A percentile compares a stretch with the other conserved stretches of the same genome.
phyloP scores from a whole-genome alignment of 805 yeast genomes.

The Candida xyloterini region DNA sequence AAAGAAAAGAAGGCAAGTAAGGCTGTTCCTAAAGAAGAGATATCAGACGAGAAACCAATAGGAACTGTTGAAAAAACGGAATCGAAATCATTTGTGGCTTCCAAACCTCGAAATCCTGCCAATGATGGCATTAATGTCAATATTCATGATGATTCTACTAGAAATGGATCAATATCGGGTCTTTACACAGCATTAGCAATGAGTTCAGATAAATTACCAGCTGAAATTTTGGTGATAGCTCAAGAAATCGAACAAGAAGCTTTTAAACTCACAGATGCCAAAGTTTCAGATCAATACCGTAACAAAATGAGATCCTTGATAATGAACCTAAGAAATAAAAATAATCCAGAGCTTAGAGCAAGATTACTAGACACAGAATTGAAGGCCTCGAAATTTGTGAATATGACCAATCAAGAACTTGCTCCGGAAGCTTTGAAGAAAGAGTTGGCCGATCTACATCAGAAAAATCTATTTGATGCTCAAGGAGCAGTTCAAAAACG shows the following conservation, averaged over 20 bases:
- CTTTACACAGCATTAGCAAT: constrained; percentile 86
- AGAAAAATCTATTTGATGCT: constrained; percentile 90
- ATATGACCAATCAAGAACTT: constrained; percentile 90
- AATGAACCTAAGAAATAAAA: constrained; percentile 83
- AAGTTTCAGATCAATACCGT: constrained; percentile 61
- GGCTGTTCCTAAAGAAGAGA: constrained; percentile 14
- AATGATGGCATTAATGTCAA: constrained; percentile 75
- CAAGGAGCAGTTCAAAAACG: constrained; percentile 96
- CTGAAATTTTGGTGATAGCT: constrained; percentile 58
- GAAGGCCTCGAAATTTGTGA: constrained; percentile 60
- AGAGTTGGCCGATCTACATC: constrained; percentile 80
- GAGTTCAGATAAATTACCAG: constrained; percentile 55
- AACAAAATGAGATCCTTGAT: constrained; percentile 83
- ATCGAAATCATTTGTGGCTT: constrained; percentile 38
- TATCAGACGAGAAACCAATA: constrained; percentile 14
- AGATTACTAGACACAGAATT: constrained; percentile 68
- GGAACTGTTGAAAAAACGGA: constrained; percentile 12
- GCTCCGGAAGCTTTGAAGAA: constrained; percentile 89
- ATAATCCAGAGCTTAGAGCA: constrained; percentile 79
- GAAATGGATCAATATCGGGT: constrained; percentile 82
- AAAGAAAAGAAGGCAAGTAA: constrained; percentile 46
- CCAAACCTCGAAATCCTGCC: constrained; percentile 70
- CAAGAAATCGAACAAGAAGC: constrained; percentile 73
- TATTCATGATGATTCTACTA: constrained; percentile 69
- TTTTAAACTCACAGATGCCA: constrained; percentile 55